Percentiles rank a stretch among this genome's conserved stretches.
Conservation (phyloP, 1,139 yeast species). For the Scheffersomyces illinoinensis region DNA sequence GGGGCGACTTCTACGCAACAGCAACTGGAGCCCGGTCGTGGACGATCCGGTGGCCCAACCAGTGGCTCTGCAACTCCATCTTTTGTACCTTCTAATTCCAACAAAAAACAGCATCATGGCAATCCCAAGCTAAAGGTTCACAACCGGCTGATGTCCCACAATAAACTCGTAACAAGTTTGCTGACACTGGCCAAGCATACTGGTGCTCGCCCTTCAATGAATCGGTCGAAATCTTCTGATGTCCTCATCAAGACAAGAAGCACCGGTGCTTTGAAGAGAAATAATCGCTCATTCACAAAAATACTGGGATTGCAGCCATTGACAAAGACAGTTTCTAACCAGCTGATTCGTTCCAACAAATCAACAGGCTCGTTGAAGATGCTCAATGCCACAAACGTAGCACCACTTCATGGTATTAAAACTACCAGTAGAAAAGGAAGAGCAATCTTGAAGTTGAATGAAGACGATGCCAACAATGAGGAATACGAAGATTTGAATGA, state of each 20-base stretch:
- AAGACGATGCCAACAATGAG: conserved; percentile 15
- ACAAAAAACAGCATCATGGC: not conserved
- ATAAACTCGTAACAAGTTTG: conserved; percentile 24
- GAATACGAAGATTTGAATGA: conserved; percentile 13
- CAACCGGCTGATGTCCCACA: conserved; percentile 37
- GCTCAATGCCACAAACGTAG: conserved; percentile 14
- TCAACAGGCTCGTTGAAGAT: conserved; percentile 40
- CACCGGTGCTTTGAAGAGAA: conserved; percentile 30
- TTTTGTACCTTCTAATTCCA: not conserved
- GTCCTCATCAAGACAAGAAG: conserved; percentile 30
- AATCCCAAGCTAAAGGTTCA: conserved; percentile 19
- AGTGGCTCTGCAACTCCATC: not conserved
- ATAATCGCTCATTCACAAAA: conserved; percentile 40
- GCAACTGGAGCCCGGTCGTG: not conserved
- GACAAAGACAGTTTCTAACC: conserved; percentile 37
- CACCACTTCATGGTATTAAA: conserved; percentile 31
- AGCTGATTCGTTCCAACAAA: conserved; percentile 26
- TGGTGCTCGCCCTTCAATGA: conserved; percentile 31
- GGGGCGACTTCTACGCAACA: not conserved
- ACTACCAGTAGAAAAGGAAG: conserved; percentile 41
- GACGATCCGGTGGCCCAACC: not conserved
- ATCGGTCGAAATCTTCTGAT: conserved; percentile 46
- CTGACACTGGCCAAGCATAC: conserved; percentile 14
- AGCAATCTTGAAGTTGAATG: conserved; percentile 40
- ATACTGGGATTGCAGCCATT: conserved; percentile 40